Conservation (phyloP, 2,329 filamentous ascomycete genomes). For the Cladosporium oxysporum region DNA sequence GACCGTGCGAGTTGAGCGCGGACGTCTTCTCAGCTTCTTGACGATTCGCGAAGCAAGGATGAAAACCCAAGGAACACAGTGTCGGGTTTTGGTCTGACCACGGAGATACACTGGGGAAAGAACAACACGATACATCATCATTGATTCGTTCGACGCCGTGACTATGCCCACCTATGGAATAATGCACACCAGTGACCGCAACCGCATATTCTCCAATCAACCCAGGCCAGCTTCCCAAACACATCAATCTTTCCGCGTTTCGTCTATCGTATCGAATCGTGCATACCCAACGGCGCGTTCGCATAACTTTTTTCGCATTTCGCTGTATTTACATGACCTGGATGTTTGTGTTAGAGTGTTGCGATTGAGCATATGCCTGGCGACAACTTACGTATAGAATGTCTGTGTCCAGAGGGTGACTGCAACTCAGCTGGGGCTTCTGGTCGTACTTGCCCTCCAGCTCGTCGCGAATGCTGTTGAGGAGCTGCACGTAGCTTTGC, state of each 20-base stretch:
- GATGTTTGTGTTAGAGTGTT: background rate
- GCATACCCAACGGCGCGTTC: background rate
- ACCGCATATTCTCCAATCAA: background rate
- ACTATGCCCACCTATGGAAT: background rate
- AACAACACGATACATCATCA: background rate
- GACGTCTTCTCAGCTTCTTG: background rate
- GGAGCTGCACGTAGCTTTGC: slow-evolving; percentile 91
- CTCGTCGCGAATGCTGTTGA: slow-evolving; percentile 94
- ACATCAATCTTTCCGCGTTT: background rate
- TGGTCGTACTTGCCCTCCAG: slow-evolving; percentile 84
- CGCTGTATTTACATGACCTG: slow-evolving; percentile 16
- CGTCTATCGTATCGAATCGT: background rate
- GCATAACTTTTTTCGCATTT: background rate
- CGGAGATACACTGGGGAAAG: background rate
- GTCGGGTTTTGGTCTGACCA: background rate
- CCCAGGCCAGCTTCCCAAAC: background rate
- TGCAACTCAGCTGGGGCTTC: slow-evolving; percentile 94
- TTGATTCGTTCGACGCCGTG: background rate
- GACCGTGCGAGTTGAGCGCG: background rate
- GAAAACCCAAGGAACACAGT: background rate
- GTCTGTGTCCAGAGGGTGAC: slow-evolving; percentile 71
- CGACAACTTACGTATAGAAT: slow-evolving; percentile 49
- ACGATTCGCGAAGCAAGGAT: background rate
- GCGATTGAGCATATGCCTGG: background rate
- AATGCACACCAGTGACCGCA: background rate